phyloP scores from a whole-genome alignment of 2,329 filamentous ascomycete species.

The Alternaria panax region DNA sequence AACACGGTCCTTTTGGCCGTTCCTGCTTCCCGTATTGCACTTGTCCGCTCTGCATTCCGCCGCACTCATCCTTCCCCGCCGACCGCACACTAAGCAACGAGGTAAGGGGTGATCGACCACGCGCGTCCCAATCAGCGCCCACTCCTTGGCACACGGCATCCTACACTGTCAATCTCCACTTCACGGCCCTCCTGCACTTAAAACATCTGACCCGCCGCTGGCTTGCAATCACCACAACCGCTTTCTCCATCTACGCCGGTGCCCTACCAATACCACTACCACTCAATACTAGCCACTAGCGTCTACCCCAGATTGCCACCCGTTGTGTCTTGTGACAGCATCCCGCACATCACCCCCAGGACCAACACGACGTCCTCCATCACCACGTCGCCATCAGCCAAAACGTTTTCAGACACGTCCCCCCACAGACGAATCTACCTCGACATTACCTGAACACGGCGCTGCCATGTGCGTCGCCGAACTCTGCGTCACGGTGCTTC shows the following conservation, averaged over 20 bases:
- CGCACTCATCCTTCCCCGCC: conserved; percentile 22
- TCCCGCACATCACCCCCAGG: conserved; percentile 5
- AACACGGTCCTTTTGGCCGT: conserved; percentile 17
- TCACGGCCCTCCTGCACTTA: conserved; percentile 32
- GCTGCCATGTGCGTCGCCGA: conserved; percentile 59
- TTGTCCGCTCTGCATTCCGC: conserved; percentile 26
- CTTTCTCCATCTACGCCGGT: conserved; percentile 15
- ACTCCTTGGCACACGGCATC: conserved; percentile 36
- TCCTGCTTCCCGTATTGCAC: conserved; percentile 17
- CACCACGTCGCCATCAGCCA: conserved; percentile 30
- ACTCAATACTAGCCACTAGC: conserved; percentile 31
- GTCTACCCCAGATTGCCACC: conserved; percentile 34
- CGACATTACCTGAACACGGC: conserved; percentile 35
- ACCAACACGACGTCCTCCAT: conserved; percentile 25
- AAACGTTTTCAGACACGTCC: conserved; percentile 30
- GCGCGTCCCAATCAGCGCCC: conserved; percentile 35
- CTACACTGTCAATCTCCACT: conserved; percentile 18
- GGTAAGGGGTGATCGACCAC: conserved; percentile 25
- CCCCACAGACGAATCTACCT: conserved; percentile 30
- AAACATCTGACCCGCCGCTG: conserved; percentile 26
- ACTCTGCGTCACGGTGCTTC: conserved; percentile 56
- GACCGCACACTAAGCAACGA: conserved; percentile 15
- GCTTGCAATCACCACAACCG: conserved; percentile 12
- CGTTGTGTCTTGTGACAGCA: conserved; percentile 28
- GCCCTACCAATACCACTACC: conserved; percentile 13